Percentiles rank a stretch among this genome's conserved stretches.
These are phyloP conservation scores for Metschnikowia santaceciliae DNA, from an alignment of 805 yeast genomes.

Conservation along the genomic window DNA sequence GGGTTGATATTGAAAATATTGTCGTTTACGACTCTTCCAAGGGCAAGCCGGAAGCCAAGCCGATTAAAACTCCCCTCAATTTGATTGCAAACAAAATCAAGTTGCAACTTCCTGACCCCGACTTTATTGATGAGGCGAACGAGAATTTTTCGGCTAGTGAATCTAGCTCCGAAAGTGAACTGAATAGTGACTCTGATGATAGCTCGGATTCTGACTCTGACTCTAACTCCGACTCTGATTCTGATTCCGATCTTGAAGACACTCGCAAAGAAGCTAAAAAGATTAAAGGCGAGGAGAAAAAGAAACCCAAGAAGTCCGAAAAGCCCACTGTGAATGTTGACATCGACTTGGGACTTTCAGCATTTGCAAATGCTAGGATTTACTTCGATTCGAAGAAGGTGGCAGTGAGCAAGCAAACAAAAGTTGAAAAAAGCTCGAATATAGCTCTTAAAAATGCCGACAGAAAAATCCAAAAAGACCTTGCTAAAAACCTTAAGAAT, in stretches of 20 bases:
- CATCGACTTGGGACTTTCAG: constrained; percentile 67
- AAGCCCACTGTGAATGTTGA: constrained; percentile 43
- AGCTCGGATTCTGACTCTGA: constrained; percentile 29
- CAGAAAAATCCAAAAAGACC: constrained; percentile 66
- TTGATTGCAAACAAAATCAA: constrained; percentile 65
- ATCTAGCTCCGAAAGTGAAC: constrained; percentile 30
- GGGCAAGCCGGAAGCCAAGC: constrained; percentile 59
- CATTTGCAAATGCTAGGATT: constrained; percentile 82
- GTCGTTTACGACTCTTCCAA: constrained; percentile 65
- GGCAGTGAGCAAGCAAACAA: constrained; percentile 73
- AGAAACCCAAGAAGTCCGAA: constrained; percentile 7
- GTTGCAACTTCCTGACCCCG: constrained; percentile 50
- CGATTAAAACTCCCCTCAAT: constrained; percentile 65
- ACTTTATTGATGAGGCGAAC: constrained; percentile 25
- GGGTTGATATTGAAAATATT: constrained; percentile 81
- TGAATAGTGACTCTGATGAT: constrained; percentile 30
- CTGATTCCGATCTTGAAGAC: constrained; percentile 19
- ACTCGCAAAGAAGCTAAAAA: constrained; percentile 11
- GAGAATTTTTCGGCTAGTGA: constrained; percentile 22
- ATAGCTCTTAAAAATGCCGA: constrained; percentile 83
- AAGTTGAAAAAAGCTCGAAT: constrained; percentile 72
- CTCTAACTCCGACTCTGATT: constrained; percentile 29
- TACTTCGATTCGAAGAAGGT: constrained; percentile 74
- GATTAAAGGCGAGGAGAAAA: constrained; percentile 12
- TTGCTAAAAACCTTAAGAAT: constrained; percentile 57